Evolutionary conservation across 2,329 filamentous ascomycete species (phyloP), one percentile per base, ranked within the genome.

Genomic region (Emergomyces africanus): DNA sequence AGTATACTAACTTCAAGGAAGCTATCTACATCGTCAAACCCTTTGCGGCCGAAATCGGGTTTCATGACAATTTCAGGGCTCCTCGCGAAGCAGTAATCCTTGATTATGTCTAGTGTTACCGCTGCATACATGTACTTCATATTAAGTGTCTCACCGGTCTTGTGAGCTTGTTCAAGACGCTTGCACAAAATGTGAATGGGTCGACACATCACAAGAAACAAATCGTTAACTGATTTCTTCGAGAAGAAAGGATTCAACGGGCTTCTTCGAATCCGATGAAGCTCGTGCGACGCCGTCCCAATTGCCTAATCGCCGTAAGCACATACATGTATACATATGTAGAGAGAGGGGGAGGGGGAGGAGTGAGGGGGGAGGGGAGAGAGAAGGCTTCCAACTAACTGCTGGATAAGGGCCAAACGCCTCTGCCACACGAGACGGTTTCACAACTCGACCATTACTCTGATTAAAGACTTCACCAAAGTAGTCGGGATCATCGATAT

Each of bases 181-280:
- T 57, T 35, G 33, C 54, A 54, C 12, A 60, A 15, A 42, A 23
- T 57, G 37, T 49, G 37, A 37, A 55, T 54, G 35, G 51, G 72
- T n/a, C 63, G 59, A 10, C 65, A 62, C 23, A 77, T 65, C 15
- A 72, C 63, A 2, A 66, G 67, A 49, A 74, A 68, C 5, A 75
- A 65, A 8, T 61, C 60, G 10, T 64, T 62, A n/a, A 76, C 69
- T n/a, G 69, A 69, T 12, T 66, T 66, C 41, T 66, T 69, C 5
- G 73, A 73, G 63, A 76, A 78, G 66, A 74, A 77, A 0, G 70
- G 70, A 53, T 71, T 74, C 53, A 77, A 59, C 1, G 71, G 68
- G 5, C 61, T 66, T 44, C 74, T 70, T 9, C 75, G 69, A 33
- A 68, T 65, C 4, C 73, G 71, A 60, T 77, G 75, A 15, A 69